Evolutionary conservation across 306 rosid species (phyloP).

Genomic region (Corylus heterophylla): DNA sequence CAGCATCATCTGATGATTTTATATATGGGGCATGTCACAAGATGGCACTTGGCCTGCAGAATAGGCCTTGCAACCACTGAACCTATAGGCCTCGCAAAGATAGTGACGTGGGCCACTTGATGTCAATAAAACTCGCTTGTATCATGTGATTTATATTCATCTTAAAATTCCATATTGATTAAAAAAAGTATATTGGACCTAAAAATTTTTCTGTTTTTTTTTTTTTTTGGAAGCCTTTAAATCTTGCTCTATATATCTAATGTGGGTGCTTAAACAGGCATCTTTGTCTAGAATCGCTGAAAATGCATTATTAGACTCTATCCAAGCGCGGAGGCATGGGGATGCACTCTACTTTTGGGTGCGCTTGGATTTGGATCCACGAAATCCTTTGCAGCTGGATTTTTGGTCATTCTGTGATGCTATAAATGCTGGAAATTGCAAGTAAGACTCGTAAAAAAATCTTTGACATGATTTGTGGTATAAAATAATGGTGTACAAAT

Average conservation of each 20-base stretch:
- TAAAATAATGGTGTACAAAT: constrained; percentile 3
- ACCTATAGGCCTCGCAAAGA: not conserved
- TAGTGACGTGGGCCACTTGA: not conserved
- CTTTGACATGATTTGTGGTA: not conserved
- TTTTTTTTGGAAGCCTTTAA: not conserved
- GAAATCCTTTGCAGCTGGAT: constrained; percentile 65
- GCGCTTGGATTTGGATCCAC: constrained; percentile 72
- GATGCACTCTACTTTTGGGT: constrained; percentile 96
- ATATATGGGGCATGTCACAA: not conserved
- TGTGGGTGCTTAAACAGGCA: constrained; percentile 56
- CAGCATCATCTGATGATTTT: not conserved
- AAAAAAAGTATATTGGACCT: not conserved
- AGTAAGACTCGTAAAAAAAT: constrained; percentile 44
- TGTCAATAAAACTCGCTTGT: not conserved
- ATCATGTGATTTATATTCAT: not conserved
- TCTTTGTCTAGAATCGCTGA: constrained; percentile 76
- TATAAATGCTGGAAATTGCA: constrained; percentile 95
- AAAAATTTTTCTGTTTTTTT: not conserved
- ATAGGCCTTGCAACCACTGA: not conserved
- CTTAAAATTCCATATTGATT: not conserved
- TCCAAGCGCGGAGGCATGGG: constrained; percentile 68
- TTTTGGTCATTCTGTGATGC: constrained; percentile 96
- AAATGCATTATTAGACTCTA: constrained; percentile 66
- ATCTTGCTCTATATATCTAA: constrained; percentile 22
- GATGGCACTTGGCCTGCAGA: not conserved